A percentile compares a stretch with the other conserved stretches of the same genome.
phyloP scores from a whole-genome alignment of 73 alveolate genomes.

The Blepharisma stoltei region DNA sequence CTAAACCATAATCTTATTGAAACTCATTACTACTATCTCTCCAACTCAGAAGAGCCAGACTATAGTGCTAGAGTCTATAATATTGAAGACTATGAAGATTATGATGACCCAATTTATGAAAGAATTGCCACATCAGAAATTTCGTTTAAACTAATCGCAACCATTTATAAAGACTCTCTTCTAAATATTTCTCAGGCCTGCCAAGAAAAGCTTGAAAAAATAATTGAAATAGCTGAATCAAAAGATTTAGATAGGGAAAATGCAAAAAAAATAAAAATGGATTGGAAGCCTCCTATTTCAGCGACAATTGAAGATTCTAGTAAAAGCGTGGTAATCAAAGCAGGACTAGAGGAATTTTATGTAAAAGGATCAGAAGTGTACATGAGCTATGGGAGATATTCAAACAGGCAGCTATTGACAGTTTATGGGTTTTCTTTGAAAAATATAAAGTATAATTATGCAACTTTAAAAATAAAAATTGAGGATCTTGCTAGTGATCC shows the following conservation, averaged over 20 bases:
- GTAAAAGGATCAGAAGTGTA: constrained; percentile 44
- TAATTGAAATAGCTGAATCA: not conserved
- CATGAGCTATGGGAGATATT: constrained; percentile 52
- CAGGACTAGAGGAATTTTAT: constrained; percentile 6
- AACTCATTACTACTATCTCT: not conserved
- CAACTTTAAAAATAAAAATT: constrained; percentile 29
- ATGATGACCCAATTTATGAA: not conserved
- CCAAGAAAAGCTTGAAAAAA: too few relatives aligned
- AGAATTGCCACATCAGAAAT: too few relatives aligned
- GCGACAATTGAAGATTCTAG: not conserved
- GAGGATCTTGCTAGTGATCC: too few relatives aligned
- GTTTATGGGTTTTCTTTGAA: constrained; percentile 53
- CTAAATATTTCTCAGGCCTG: too few relatives aligned
- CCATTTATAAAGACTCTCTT: too few relatives aligned
- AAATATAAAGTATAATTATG: constrained; percentile 47
- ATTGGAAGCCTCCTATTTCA: not conserved
- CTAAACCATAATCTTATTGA: not conserved
- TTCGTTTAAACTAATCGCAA: too few relatives aligned
- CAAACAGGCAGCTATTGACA: constrained; percentile 40
- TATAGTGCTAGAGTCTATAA: not conserved
- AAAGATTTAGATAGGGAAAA: not conserved
- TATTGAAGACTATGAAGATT: not conserved
- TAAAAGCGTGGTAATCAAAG: not conserved
- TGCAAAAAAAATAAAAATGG: not conserved
- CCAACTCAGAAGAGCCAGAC: not conserved